Evolutionary conservation across 1,139 yeast genomes (phyloP).

Genomic region (Geotrichum siamense): DNA sequence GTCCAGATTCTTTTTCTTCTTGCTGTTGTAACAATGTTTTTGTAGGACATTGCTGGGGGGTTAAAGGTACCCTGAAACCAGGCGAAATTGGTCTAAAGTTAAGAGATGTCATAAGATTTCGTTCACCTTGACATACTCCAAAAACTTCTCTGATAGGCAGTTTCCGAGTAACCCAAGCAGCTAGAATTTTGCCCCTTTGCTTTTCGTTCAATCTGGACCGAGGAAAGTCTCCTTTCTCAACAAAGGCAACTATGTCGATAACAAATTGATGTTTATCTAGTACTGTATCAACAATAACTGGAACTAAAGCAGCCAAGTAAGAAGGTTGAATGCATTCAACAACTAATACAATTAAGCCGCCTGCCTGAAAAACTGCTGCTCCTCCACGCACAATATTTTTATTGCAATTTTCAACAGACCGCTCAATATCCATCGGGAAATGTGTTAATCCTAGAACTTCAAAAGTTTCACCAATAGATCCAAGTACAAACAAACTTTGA

Average conservation of each 20-base stretch:
- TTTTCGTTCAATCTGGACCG: slow-evolving; percentile 64
- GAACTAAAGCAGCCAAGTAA: slow-evolving; percentile 62
- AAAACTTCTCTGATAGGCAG: slow-evolving; percentile 35
- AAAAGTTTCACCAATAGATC: slow-evolving; percentile 79
- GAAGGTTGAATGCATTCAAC: slow-evolving; percentile 46
- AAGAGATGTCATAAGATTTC: slow-evolving; percentile 23
- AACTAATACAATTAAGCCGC: slow-evolving; percentile 70
- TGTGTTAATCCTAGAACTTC: slow-evolving; percentile 89
- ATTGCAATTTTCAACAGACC: slow-evolving; percentile 62
- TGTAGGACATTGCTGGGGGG: no score
- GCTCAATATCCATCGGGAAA: slow-evolving; percentile 79
- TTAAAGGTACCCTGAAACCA: neutral
- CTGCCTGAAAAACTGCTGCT: slow-evolving; percentile 67
- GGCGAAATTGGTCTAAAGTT: slow-evolving; percentile 3
- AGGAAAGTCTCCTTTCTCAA: slow-evolving; percentile 57
- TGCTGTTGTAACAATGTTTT: no score
- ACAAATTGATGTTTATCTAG: slow-evolving; percentile 76
- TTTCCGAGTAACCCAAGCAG: slow-evolving; percentile 45
- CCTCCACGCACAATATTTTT: slow-evolving; percentile 51
- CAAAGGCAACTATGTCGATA: slow-evolving; percentile 77
- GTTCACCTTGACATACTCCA: slow-evolving; percentile 32
- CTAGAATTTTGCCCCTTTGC: slow-evolving; percentile 65
- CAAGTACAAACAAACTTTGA: slow-evolving; percentile 80
- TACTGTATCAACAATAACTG: slow-evolving; percentile 71
- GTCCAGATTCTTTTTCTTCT: no score